Evolutionary conservation across 2,329 filamentous ascomycete genomes (phyloP), one percentile per base, ranked within the genome.

Genomic region (Coniella lustricola): DNA sequence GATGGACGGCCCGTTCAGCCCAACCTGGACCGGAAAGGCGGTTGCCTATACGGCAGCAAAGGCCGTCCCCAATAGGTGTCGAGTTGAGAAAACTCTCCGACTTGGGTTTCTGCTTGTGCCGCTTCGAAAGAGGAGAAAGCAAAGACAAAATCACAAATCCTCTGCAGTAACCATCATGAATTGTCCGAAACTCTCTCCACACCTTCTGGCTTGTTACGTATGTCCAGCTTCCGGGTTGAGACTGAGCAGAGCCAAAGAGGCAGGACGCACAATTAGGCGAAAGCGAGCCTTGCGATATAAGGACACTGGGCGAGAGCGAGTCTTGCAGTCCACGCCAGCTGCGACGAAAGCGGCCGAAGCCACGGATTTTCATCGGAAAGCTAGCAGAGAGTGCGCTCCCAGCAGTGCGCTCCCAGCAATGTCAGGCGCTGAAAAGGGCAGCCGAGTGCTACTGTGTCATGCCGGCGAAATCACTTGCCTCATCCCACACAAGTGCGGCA

Each of bases 361-460:
- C 25, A 29, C 10, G 25, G 25, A 29, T 5, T 10, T 5, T 29
- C 25, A 5, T 10, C 5, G 5, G 10, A 29, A 10, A 29, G 17
- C n/a, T n/a, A n/a, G n/a, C n/a, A n/a, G n/a, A n/a, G n/a, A 7
- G 25, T 16, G 17, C 18, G 40, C 25, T 10, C 14, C 40, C 25
- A 20, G 40, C 40, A 7, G 25, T 16, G 17, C 18, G 40, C 25
- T 10, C 14, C 40, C 25, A 20, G 40, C 40, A 33, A 21, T 32
- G 40, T 42, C 40, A 33, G 10, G n/a, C n/a, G 25, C 40, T 42
- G 40, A 33, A 42, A 39, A 20, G 29, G 40, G 40, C 40, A 42
- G 40, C 25, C 40, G 40, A 25, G 40, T 42, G 40, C 17, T 33
- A 33, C 40, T 17, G n/a, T 25, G 29, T 20, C 29, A 42, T 33